Base-by-base conservation (phyloP, 768 basidiomycete species). In the Ramaria sp. region DNA sequence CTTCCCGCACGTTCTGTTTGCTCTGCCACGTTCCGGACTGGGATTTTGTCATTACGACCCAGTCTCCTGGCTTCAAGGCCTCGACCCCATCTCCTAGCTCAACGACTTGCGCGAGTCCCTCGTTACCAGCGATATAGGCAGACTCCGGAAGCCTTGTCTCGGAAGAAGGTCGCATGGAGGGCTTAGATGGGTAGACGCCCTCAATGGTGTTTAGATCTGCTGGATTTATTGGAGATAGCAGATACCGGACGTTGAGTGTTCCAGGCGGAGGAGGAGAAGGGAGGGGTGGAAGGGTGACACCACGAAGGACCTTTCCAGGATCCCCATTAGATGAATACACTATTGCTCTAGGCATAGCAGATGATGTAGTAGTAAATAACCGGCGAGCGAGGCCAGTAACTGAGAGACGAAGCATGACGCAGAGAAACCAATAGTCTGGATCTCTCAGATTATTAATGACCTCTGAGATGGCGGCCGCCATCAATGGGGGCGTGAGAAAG, bases 141-240 rank as follows among this genome's bases (percentile, higher is more conserved):
- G 74, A 65, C 15, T 69, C 48, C 0, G 63, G 66, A 9, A 61
- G 56, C 51, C 67, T 68, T 2, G 67, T 71, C 41, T 61, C 57
- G 0, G 67, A 71, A 3, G 67, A 63, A 4, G 59, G 34, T 13
- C 67, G 62, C 50, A 78, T 59, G 50, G 69, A 65, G 12, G 86
- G 84, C 57, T 78, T 81, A 8, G 76, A 63, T 0, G 89, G 89
- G 62, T 90, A 91, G n/a, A 85, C 78, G 15, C 88, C 88, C 64
- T 90, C 82, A 34, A 90, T 73, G 53, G 85, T 82, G 57, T 89
- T 90, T 63, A 88, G 65, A 57, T 91, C 89, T 15, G 88, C 80
- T 3, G 88, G 88, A 64, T 91, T 90, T 55, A 91, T 78, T 8
- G 88, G 85, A 5, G 85, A 74, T 20, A 88, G 73, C 12, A 85